Percentiles rank a stretch among this genome's conserved stretches.
These are phyloP conservation scores for Blastomyces parvus DNA, from an alignment of 2,329 filamentous ascomycete genomes.

Conservation along the genomic window DNA sequence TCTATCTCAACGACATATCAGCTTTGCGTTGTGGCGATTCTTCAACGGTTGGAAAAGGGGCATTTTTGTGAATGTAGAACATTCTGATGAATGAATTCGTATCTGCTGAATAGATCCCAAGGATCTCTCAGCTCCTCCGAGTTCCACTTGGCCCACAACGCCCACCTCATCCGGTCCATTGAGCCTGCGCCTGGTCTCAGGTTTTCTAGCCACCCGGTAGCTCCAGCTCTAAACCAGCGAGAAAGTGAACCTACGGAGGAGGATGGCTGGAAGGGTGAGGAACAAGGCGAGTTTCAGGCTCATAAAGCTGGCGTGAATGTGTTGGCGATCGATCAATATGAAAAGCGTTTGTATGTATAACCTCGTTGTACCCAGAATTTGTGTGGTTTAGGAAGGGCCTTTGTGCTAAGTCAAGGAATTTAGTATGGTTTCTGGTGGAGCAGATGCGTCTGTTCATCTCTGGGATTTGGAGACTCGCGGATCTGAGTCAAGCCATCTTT, in stretches of 20 bases:
- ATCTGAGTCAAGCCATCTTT: slow-evolving; percentile 42
- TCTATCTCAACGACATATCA: neutral
- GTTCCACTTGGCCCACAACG: slow-evolving; percentile 57
- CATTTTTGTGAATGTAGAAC: neutral
- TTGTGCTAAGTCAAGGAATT: slow-evolving; percentile 4
- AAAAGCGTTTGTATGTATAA: slow-evolving; percentile 56
- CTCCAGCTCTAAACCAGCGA: slow-evolving; percentile 22
- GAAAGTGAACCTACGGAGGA: slow-evolving; percentile 1
- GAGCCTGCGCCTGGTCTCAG: slow-evolving; percentile 56
- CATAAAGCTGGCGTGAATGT: slow-evolving; percentile 72
- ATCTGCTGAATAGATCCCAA: slow-evolving; percentile 65
- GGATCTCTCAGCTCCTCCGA: slow-evolving; percentile 55
- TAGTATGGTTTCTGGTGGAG: slow-evolving; percentile 73
- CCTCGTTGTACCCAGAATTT: slow-evolving; percentile 16
- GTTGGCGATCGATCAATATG: slow-evolving; percentile 70
- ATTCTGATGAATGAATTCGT: slow-evolving; percentile 60
- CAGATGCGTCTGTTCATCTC: slow-evolving; percentile 71
- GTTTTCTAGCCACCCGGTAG: slow-evolving; percentile 53
- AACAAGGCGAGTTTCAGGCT: slow-evolving; percentile 37
- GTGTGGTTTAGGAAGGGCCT: neutral
- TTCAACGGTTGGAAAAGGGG: neutral
- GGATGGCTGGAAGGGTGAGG: slow-evolving; percentile 18
- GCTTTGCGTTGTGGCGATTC: neutral
- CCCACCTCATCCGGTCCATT: slow-evolving; percentile 59
- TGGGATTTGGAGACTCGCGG: slow-evolving; percentile 69